These are phyloP conservation scores for Camelina hispida DNA, from an alignment of 345 rosid species.

Conservation along the genomic window DNA sequence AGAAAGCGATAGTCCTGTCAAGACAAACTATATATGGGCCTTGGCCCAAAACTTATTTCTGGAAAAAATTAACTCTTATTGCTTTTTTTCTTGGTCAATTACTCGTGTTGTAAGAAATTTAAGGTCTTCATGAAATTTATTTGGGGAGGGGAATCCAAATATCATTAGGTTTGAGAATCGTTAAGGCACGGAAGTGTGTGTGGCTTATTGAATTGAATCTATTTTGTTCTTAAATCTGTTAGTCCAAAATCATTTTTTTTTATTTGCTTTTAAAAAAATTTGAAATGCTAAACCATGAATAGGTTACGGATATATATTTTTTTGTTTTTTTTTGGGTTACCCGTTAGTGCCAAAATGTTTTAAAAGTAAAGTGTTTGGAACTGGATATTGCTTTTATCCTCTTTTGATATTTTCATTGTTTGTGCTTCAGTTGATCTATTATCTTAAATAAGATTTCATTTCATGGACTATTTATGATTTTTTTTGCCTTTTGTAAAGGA, in stretches of 20 bases:
- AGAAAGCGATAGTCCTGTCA: too few relatives aligned
- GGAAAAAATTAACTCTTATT: too few relatives aligned
- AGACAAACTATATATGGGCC: too few relatives aligned
- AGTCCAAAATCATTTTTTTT: neutral
- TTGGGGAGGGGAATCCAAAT: neutral
- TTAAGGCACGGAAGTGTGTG: neutral
- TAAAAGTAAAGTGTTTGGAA: neutral
- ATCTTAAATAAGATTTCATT: neutral
- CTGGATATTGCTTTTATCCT: neutral
- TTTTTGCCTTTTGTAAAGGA: constrained; percentile 48
- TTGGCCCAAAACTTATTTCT: neutral
- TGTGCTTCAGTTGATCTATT: neutral
- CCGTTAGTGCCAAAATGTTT: neutral
- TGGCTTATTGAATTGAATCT: neutral
- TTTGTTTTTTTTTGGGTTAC: neutral
- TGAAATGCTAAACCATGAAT: constrained; percentile 12
- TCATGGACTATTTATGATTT: neutral
- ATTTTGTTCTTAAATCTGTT: too few relatives aligned
- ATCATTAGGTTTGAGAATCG: neutral
- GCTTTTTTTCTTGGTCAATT: too few relatives aligned
- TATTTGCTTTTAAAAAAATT: neutral
- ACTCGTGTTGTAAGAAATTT: neutral
- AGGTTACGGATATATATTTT: neutral
- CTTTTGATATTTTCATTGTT: constrained; percentile 2
- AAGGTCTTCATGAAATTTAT: neutral